Percentiles rank a stretch among this genome's conserved stretches.
Conservation (phyloP, 2,329 filamentous ascomycete genomes). For the Fusarium devonianum region DNA sequence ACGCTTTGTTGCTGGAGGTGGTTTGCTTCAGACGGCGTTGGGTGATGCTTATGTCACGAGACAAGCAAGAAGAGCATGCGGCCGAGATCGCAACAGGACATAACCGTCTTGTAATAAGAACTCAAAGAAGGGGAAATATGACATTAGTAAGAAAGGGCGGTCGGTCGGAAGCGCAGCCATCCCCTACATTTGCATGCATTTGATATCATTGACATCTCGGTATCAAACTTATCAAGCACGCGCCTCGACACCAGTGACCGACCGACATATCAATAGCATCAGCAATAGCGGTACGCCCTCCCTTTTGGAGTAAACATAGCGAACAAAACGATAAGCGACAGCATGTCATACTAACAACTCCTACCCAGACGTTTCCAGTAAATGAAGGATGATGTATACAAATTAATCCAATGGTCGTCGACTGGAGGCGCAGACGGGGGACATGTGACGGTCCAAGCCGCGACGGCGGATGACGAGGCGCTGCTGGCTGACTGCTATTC, state of each 20-base stretch:
- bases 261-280: slow-evolving; percentile 14
- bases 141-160: slow-evolving; percentile 12
- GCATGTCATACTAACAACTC: no score
- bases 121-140: no score
- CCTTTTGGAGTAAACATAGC: neutral
- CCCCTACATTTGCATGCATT: slow-evolving; percentile 6
- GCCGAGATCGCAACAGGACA: slow-evolving; percentile 8
- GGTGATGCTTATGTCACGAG: slow-evolving; percentile 17
- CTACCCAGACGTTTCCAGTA: no score
- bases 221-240: slow-evolving; percentile 2
- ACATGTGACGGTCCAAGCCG: slow-evolving; percentile 13
- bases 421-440: slow-evolving; percentile 3
- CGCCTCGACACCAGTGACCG: slow-evolving; percentile 9
- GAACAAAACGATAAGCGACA: no score
- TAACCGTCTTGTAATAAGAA: no score
- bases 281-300: no score
- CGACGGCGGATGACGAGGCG: slow-evolving; percentile 27
- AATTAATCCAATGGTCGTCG: neutral
- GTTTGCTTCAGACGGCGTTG: slow-evolving; percentile 20
- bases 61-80: neutral
- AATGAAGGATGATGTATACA: no score
- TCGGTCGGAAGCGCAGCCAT: slow-evolving; percentile 9
- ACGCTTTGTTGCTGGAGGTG: slow-evolving; percentile 15
- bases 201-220: slow-evolving; percentile 15
- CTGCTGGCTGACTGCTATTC: slow-evolving; percentile 19